phyloP scores from a whole-genome alignment of 2,329 filamentous ascomycete genomes.

The Dothidotthia symphoricarpi region DNA sequence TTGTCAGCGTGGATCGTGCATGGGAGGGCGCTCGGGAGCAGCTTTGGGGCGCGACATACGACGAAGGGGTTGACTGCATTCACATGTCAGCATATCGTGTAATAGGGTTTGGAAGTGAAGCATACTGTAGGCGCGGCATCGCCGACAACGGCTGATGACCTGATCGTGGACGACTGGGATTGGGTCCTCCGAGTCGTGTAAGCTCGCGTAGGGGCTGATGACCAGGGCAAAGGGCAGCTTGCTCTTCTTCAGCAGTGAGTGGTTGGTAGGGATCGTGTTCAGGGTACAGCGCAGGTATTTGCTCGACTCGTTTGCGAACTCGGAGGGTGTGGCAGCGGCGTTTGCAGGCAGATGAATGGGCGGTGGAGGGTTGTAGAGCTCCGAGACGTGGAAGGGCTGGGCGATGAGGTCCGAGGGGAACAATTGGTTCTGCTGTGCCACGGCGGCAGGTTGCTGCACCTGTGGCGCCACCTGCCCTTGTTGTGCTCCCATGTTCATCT shows the following conservation, averaged over 20 bases:
- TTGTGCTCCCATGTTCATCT: constrained; percentile 67
- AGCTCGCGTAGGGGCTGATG: constrained; percentile 89
- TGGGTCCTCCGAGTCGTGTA: constrained; percentile 89
- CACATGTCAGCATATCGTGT: constrained; percentile 58
- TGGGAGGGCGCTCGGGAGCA: background rate
- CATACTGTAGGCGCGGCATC: constrained; percentile 77
- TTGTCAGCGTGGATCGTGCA: constrained; percentile 8
- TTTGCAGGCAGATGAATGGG: constrained; percentile 88
- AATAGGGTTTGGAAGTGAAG: background rate
- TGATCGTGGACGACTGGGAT: constrained; percentile 94
- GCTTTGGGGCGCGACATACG: constrained; percentile 34
- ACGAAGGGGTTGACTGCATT: constrained; percentile 97
- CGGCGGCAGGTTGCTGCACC: constrained; percentile 31
- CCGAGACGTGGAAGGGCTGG: constrained; percentile 90
- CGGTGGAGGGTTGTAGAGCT: constrained; percentile 87
- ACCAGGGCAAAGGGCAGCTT: constrained; percentile 89
- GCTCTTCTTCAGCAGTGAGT: constrained; percentile 93
- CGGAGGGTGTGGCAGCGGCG: constrained; percentile 90
- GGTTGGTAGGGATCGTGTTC: constrained; percentile 88
- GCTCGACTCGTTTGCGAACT: constrained; percentile 83
- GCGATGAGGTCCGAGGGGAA: constrained; percentile 89
- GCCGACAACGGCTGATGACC: constrained; percentile 92
- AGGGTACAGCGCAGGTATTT: constrained; percentile 95
- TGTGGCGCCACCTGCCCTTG: constrained; percentile 35
- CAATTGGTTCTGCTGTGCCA: constrained; percentile 66